Evolutionary conservation across 768 basidiomycete genomes (phyloP), one percentile per base, ranked within the genome.

Genomic region (Mycena leptocephala): DNA sequence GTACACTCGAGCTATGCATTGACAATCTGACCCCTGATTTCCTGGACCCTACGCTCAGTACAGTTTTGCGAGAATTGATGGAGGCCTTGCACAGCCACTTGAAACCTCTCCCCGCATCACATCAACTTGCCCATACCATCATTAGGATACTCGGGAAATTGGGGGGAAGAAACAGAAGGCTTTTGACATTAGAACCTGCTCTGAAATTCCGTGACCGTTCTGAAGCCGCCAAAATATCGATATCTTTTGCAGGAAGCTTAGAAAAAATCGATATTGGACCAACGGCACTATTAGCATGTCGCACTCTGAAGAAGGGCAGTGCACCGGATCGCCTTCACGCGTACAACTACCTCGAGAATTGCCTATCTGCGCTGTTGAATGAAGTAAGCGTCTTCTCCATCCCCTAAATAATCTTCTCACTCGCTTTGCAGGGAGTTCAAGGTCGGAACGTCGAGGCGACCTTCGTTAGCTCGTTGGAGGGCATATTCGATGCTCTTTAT

Each of bases 1-100:
- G 98, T 8, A 99, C 98, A 0, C 91, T 99, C 73, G 98, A 99
- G 84, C 89, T 99, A n/a, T 99, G 98, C 86, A 98, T 99, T 81
- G 98, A 99, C 87, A 99, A 99, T 82, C 90, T 99, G 32, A 98
- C 97, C 0, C 96, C 97, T 2, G 98, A 99, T 85, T 99, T 99
- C 87, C 90, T 99, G 33, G 98, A 99, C 80, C 98, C 98, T 4
- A 97, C 97, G 2, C 92, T 99, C 77, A 96, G 93, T 76, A 96
- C 95, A 0, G 97, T 99, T 55, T 89, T 98, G 53, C 90, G 97
- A 59, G 97, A 99, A 76, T 87, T 99, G 71, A 99, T 97, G 96
- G 95, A 95, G 76, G 98, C 97, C 0, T 89, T 99, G 28, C 96
- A 98, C 84, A 94, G 92, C 78, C 95, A 97, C 80, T 87, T 99